These are phyloP conservation scores for Neurospora africana DNA, from an alignment of 495 filamentous ascomycete genomes.

Conservation along the genomic window DNA sequence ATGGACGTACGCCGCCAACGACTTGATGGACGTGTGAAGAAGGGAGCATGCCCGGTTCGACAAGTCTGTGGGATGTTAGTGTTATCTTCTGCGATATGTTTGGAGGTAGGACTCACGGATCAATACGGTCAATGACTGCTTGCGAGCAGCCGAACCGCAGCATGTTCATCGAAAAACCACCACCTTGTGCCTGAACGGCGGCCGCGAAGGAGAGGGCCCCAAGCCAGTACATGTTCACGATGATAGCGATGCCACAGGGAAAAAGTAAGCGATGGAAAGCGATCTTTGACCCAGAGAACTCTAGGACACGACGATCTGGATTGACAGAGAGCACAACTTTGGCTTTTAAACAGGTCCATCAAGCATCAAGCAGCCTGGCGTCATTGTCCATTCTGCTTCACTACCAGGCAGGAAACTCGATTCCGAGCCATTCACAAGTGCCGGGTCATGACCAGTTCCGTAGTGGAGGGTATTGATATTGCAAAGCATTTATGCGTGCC, in stretches of 20 bases:
- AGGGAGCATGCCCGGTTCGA: constrained; percentile 29
- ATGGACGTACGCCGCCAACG: constrained; percentile 25
- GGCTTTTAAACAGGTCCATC: not conserved
- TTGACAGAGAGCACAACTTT: not conserved
- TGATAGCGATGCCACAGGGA: not conserved
- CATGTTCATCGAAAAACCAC: constrained; percentile 22
- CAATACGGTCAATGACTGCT: constrained; percentile 30
- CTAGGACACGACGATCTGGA: not conserved
- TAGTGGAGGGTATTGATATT: not conserved
- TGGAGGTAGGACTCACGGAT: constrained; percentile 15
- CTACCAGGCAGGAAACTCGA: not conserved
- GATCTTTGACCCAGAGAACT: not conserved
- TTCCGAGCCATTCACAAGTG: not conserved
- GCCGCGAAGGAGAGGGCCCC: constrained; percentile 22
- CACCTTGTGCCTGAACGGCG: constrained; percentile 23
- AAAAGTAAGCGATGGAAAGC: not conserved
- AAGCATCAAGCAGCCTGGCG: not conserved
- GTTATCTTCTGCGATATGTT: too few species aligned
- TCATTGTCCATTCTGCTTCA: not conserved
- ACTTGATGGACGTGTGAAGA: constrained; percentile 37
- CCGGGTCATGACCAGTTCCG: not conserved
- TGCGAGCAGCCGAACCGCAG: constrained; percentile 35
- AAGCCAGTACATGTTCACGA: constrained; percentile 24
- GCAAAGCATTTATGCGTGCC: not conserved
- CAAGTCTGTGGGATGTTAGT: constrained; percentile 12